phyloP scores from a whole-genome alignment of 2,329 filamentous ascomycete genomes.

The Colletotrichum echinochloae region DNA sequence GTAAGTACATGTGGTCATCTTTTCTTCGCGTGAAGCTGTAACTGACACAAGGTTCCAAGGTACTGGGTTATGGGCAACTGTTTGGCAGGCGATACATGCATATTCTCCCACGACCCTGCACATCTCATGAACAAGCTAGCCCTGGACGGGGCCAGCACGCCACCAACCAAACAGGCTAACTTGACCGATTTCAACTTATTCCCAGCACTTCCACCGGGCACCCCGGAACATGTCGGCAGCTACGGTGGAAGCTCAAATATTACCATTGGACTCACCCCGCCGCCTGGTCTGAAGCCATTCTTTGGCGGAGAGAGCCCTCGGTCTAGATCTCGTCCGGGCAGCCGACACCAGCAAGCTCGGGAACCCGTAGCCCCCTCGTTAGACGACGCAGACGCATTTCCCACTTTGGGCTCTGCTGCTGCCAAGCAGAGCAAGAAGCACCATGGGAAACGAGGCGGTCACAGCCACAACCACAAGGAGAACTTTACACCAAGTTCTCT shows the following conservation, averaged over 20 bases:
- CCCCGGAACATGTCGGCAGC: constrained; percentile 68
- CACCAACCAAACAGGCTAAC: constrained; percentile 73
- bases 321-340: constrained; percentile 84
- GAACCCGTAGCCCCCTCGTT: constrained; percentile 79
- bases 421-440: constrained; percentile 88
- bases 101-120: constrained; percentile 96
- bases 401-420: constrained; percentile 82
- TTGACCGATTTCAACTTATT: constrained; percentile 88
- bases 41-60: constrained; percentile 56
- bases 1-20: constrained; percentile 66
- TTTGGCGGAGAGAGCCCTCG: constrained; percentile 73
- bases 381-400: constrained; percentile 96
- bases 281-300: constrained; percentile 76
- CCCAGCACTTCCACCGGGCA: constrained; percentile 75
- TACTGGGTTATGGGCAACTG: constrained; percentile 98
- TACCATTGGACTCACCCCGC: constrained; percentile 70
- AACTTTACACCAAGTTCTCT: constrained; percentile 79
- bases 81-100: constrained; percentile 90
- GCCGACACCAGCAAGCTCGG: constrained; percentile 77
- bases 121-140: constrained; percentile 85
- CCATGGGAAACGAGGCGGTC: constrained; percentile 89
- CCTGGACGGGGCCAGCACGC: constrained; percentile 75
- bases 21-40: neutral
- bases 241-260: constrained; percentile 66
- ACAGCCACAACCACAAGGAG: constrained; percentile 78